These are phyloP conservation scores for Thielaviopsis ethacetica DNA, from an alignment of 2,329 filamentous ascomycete species.

Conservation along the genomic window DNA sequence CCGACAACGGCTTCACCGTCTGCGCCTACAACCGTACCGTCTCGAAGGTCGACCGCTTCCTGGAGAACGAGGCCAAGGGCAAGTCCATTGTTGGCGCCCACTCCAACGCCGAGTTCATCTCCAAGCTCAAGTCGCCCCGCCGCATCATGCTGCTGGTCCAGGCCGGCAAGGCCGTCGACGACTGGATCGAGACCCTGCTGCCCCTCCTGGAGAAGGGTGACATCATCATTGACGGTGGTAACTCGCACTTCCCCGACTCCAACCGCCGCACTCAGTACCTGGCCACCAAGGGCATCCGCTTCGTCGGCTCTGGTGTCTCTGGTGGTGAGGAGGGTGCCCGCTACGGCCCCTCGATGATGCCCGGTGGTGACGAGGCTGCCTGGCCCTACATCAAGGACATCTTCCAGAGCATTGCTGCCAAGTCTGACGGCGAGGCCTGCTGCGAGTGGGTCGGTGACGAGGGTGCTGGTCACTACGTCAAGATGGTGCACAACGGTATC, in stretches of 20 bases:
- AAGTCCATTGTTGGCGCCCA: conserved; percentile 92
- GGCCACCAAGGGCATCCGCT: conserved; percentile 70
- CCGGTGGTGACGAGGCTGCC: conserved; percentile 93
- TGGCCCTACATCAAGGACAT: conserved; percentile 99
- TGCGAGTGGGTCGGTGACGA: conserved; percentile 99
- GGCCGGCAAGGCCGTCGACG: conserved; percentile 93
- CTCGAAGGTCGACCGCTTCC: conserved; percentile 90
- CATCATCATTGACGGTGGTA: conserved; percentile 98
- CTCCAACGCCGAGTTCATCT: conserved; percentile 82
- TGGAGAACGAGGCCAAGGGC: conserved; percentile 83
- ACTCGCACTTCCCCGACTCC: conserved; percentile 98
- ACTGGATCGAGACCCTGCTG: conserved; percentile 94
- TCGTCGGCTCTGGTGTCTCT: conserved; percentile 93
- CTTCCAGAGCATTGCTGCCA: conserved; percentile 94
- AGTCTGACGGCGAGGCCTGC: conserved; percentile 93
- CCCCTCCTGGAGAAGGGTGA: conserved; percentile 71
- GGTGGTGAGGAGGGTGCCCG: conserved; percentile 98
- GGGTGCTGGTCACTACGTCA: conserved; percentile 99
- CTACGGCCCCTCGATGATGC: conserved; percentile 95
- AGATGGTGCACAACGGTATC: conserved; percentile 99
- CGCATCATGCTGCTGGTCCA: conserved; percentile 98
- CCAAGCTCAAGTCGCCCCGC: conserved; percentile 93
- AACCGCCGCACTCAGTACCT: conserved; percentile 94
- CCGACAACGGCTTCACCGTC: conserved; percentile 87
- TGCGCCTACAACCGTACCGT: conserved; percentile 98